phyloP scores from a whole-genome alignment of 805 yeast genomes.

The Metschnikowia bowlesiae region DNA sequence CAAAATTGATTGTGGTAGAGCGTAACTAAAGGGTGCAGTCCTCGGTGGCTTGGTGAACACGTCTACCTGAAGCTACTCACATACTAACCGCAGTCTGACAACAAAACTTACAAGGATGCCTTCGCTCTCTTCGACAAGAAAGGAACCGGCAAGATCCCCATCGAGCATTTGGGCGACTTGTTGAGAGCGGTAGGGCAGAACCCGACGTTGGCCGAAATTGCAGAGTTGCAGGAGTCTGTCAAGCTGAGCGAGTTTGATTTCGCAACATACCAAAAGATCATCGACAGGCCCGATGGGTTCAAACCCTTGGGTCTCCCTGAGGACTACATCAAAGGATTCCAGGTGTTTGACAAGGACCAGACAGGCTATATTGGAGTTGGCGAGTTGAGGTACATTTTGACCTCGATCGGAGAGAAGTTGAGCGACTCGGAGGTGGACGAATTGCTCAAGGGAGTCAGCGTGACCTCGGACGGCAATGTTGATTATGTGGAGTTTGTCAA shows the following conservation, averaged over 20 bases:
- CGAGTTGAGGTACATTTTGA: slow-evolving; percentile 88
- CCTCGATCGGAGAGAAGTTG: slow-evolving; percentile 93
- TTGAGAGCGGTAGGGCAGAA: slow-evolving; percentile 97
- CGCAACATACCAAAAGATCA: slow-evolving; percentile 69
- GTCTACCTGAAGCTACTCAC: neutral
- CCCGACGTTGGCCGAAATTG: slow-evolving; percentile 88
- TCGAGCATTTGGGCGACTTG: slow-evolving; percentile 83
- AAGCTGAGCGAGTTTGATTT: slow-evolving; percentile 57
- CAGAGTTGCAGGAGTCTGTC: slow-evolving; percentile 40
- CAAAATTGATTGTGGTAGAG: no score
- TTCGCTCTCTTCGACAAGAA: slow-evolving; percentile 95
- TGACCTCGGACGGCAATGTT: slow-evolving; percentile 89
- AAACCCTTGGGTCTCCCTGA: slow-evolving; percentile 82
- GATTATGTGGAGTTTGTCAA: slow-evolving; percentile 94
- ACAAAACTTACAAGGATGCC: slow-evolving; percentile 73
- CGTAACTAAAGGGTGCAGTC: neutral
- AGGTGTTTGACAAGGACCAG: slow-evolving; percentile 93
- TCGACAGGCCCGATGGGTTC: slow-evolving; percentile 85
- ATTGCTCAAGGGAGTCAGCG: slow-evolving; percentile 89
- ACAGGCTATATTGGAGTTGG: slow-evolving; percentile 98
- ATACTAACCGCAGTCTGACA: slow-evolving; percentile 25
- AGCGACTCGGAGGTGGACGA: slow-evolving; percentile 92
- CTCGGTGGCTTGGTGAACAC: neutral
- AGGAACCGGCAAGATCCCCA: slow-evolving; percentile 87
- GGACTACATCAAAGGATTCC: slow-evolving; percentile 89